These are phyloP conservation scores for Plantago coronopus DNA, from an alignment of 305 asterid genomes.

Conservation along the genomic window DNA sequence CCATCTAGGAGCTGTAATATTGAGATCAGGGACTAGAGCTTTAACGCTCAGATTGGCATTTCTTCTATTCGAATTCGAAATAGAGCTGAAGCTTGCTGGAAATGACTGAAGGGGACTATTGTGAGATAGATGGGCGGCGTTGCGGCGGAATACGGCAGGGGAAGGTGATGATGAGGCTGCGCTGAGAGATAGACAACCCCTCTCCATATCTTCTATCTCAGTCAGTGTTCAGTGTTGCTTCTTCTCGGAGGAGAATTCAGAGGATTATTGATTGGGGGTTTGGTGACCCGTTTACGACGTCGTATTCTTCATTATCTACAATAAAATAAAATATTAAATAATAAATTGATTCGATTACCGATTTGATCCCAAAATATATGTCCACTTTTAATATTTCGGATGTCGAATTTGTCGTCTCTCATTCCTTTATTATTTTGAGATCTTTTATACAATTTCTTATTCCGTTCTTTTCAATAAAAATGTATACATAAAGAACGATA, in stretches of 20 bases:
- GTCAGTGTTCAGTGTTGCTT: no score
- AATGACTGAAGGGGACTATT: slow-evolving; percentile 19
- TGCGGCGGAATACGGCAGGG: slow-evolving; percentile 28
- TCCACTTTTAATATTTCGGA: no score
- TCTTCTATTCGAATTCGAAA: slow-evolving; percentile 17
- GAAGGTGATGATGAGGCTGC: slow-evolving; percentile 46
- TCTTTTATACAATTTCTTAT: no score
- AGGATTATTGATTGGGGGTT: no score
- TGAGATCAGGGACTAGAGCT: slow-evolving; percentile 38
- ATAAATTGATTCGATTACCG: no score
- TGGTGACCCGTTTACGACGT: not conserved
- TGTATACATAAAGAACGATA: no score
- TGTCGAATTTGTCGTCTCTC: no score
- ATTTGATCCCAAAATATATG: no score
- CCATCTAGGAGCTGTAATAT: slow-evolving; percentile 70
- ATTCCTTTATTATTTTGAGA: no score
- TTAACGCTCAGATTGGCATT: slow-evolving; percentile 26
- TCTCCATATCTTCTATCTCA: not conserved
- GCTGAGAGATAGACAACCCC: slow-evolving; percentile 37
- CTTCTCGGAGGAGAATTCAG: slow-evolving; percentile 10
- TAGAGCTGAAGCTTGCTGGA: slow-evolving; percentile 17
- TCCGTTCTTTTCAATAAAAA: no score
- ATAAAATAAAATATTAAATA: no score
- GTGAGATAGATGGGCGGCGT: slow-evolving; percentile 19
- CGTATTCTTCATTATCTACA: no score